Conservation (phyloP, 306 rosid species). For the Comarum palustre region DNA sequence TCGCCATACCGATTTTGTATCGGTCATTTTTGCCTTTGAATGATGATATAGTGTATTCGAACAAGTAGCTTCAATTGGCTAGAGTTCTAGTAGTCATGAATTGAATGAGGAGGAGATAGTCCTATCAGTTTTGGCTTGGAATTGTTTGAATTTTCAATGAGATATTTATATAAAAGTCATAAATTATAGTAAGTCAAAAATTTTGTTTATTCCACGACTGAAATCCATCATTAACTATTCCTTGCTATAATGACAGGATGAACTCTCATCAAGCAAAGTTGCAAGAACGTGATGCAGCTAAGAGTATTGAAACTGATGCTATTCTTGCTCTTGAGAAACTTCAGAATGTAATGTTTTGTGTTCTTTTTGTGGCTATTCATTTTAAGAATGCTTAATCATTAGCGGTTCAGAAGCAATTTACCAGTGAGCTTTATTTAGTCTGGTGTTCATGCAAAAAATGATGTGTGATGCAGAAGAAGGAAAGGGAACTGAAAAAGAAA, state of each 20-base stretch:
- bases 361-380: slow-evolving; percentile 13
- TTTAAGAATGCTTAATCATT: neutral
- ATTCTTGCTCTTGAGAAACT: slow-evolving; percentile 71
- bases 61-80: no score
- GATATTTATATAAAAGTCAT: no score
- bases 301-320: slow-evolving; percentile 53
- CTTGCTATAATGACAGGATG: no score
- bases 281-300: slow-evolving; percentile 41
- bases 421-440: neutral
- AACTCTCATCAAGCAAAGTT: slow-evolving; percentile 37
- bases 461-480: slow-evolving; percentile 52
- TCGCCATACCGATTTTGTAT: no score
- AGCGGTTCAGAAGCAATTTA: neutral
- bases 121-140: no score
- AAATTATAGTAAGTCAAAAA: no score
- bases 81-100: no score
- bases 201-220: slow-evolving; percentile 9
- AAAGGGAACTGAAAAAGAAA: slow-evolving; percentile 47
- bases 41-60: no score
- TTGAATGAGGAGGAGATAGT: no score
- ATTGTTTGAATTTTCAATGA: no score
- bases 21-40: no score
- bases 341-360: slow-evolving; percentile 42
- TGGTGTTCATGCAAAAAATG: neutral
- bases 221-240: neutral